Evolutionary conservation across 805 yeast genomes (phyloP).

Genomic region (Jamesozyma spencerorum): DNA sequence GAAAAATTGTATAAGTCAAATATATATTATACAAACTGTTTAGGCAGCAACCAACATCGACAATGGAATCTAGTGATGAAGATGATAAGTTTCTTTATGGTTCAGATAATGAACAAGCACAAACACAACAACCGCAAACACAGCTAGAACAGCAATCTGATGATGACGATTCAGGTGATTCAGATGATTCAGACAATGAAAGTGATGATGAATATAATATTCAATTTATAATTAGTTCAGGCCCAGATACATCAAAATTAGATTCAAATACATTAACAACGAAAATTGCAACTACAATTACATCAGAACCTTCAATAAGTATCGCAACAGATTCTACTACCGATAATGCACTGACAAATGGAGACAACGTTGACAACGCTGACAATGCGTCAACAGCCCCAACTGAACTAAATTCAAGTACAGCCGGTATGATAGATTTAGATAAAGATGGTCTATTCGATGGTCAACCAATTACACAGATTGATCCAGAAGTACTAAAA

Average conservation of each 20-base stretch:
- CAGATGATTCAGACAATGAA: conserved; percentile 30
- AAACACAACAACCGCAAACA: not conserved
- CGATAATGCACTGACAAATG: conserved; percentile 1
- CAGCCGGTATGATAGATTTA: conserved; percentile 24
- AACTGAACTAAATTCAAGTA: conserved; percentile 2
- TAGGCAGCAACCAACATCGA: too few species aligned
- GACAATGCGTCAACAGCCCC: too few species aligned
- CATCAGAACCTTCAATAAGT: conserved; percentile 9
- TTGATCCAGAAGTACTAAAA: conserved; percentile 69
- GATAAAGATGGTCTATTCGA: conserved; percentile 37
- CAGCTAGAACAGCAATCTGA: not conserved
- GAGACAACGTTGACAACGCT: conserved; percentile 1
- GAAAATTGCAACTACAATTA: conserved; percentile 14
- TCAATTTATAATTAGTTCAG: conserved; percentile 67
- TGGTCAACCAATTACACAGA: conserved; percentile 74
- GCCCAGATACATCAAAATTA: conserved; percentile 22
- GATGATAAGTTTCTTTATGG: conserved; percentile 31
- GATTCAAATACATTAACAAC: conserved; percentile 17
- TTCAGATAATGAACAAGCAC: conserved; percentile 21
- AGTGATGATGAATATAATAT: conserved; percentile 40
- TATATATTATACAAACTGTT: too few species aligned
- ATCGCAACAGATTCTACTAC: conserved; percentile 10
- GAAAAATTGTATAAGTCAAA: too few species aligned
- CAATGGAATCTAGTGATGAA: conserved; percentile 27
- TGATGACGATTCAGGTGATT: not conserved